Evolutionary conservation across 192 early-diverging fungal species (phyloP).

Genomic region (Podochytrium sp.): DNA sequence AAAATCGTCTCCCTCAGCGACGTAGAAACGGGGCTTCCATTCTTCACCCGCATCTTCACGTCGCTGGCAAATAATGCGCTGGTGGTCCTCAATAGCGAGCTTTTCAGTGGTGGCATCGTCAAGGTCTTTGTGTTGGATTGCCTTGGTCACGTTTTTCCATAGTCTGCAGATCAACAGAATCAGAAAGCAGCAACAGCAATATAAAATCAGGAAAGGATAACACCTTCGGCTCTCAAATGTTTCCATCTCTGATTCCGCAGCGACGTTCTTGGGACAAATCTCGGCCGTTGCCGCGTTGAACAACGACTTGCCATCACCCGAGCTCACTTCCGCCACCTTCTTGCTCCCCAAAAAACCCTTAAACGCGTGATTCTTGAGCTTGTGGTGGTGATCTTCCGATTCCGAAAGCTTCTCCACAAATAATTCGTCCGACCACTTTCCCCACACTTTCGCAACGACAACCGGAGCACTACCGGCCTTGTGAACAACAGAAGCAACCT

Average conservation of each 20-base stretch:
- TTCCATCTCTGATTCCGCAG: slow-evolving; percentile 72
- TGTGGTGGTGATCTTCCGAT: no score
- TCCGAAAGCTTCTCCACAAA: slow-evolving; percentile 39
- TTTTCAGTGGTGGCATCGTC: slow-evolving; percentile 68
- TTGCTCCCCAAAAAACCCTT: no score
- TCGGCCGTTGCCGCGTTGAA: slow-evolving; percentile 49
- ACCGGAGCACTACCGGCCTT: neutral
- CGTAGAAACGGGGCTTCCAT: slow-evolving; percentile 64
- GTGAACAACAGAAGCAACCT: no score
- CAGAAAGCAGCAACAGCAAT: slow-evolving; percentile 53
- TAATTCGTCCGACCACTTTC: slow-evolving; percentile 84
- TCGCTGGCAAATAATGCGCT: slow-evolving; percentile 57
- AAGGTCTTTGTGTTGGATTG: slow-evolving; percentile 58
- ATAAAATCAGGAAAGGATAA: slow-evolving; percentile 47
- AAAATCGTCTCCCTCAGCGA: slow-evolving; percentile 39
- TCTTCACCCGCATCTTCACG: slow-evolving; percentile 45
- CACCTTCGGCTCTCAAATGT: slow-evolving; percentile 81
- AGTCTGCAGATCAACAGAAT: slow-evolving; percentile 60
- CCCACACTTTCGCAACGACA: slow-evolving; percentile 35
- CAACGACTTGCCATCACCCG: no score
- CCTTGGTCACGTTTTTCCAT: slow-evolving; percentile 67
- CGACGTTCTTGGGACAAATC: slow-evolving; percentile 42
- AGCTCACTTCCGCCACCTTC: no score
- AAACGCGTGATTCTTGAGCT: no score
- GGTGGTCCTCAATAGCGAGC: slow-evolving; percentile 67